Conservation (phyloP, 306 rosid species). For the Amphicarpaea edgeworthii region DNA sequence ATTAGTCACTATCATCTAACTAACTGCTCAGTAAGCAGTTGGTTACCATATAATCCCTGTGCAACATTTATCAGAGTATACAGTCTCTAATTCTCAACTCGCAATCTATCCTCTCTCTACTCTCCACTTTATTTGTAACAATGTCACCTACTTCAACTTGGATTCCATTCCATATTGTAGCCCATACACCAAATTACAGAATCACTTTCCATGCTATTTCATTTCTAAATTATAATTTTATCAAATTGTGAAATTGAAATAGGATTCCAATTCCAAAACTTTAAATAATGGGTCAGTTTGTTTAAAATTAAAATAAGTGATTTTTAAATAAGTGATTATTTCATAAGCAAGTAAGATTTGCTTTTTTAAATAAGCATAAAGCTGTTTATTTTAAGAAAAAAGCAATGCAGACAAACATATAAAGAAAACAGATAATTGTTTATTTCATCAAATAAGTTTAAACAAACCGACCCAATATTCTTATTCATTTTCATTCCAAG, state of each 20-base stretch:
- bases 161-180: background rate
- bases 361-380: too few species aligned
- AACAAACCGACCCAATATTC: too few species aligned
- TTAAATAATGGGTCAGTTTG: too few species aligned
- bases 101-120: background rate
- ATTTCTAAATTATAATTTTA: background rate
- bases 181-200: background rate
- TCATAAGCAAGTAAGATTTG: too few species aligned
- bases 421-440: too few species aligned
- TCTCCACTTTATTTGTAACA: background rate
- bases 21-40: background rate
- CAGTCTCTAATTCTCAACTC: background rate
- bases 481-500: background rate
- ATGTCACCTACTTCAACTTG: background rate
- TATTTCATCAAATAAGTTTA: too few species aligned
- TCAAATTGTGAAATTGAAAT: background rate
- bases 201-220: background rate
- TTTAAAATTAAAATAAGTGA: too few species aligned
- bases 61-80: background rate
- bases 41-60: background rate
- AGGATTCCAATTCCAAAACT: constrained; percentile 1
- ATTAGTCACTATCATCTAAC: background rate
- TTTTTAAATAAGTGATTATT: too few species aligned
- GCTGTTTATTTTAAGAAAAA: too few species aligned
- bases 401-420: too few species aligned